Base-by-base conservation (phyloP, 495 filamentous ascomycete species). In the Amphirosellinia nigrospora region DNA sequence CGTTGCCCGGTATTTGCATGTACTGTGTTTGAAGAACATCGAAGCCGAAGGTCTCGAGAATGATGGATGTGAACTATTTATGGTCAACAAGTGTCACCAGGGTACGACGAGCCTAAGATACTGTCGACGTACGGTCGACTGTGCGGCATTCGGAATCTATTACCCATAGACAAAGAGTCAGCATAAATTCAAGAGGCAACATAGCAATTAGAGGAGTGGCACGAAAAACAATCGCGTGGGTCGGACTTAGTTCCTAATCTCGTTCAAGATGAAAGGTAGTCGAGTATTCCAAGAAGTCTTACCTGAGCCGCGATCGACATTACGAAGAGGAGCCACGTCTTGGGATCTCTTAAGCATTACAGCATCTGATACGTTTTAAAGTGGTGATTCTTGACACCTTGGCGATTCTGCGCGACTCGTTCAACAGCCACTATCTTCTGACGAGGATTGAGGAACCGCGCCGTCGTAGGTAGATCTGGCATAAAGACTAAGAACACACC, bases 371-470 rank as follows among this genome's bases (percentile, higher is more conserved):
- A 79, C 16, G 60, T 67, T 38, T 78, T 77, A 65, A 83, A 82
- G 62, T 88, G 85, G 67, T 87, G 87, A 48, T 89, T 89, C 79
- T 90, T 88, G 11, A 90, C 82, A 23, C 88, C 88, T 13, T 88
- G 88, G 43, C 85, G 83, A 60, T 90, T 89, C 15, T 78, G 82
- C 16, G 85, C 78, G 6, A 89, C 74, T 28, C 87, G 78, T 60
- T 87, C 82, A 16, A 89, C 81, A 0, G 87, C 87, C 30, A 88
- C 78, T 7, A 83, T 79, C 16, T 82, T 84, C 71, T 89, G 80
- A 30, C 77, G 74, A 23, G 79, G 75, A 48, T 70, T 82, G 9
- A 90, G 79, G 21, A 88, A 87, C 4, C 79, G 80, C 0, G 88
- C 86, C 0, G 83, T 85, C 23, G 88, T 83, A 0, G 88, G 88